A percentile compares a stretch with the other conserved stretches of the same genome.
Conservation (phyloP, 2,329 filamentous ascomycete species). For the Fusarium sp. region DNA sequence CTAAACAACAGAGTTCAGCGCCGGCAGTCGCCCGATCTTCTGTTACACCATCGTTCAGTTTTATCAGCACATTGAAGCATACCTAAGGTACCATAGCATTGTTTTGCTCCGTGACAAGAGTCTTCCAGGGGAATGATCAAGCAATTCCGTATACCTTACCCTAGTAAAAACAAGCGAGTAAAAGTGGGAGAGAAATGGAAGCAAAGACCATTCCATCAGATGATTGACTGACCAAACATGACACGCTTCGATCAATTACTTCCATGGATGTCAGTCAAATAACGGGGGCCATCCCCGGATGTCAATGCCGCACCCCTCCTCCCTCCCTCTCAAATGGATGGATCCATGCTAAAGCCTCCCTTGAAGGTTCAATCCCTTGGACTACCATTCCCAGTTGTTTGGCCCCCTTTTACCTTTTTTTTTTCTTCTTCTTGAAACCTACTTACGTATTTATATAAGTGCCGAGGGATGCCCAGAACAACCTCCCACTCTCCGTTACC, state of each 20-base stretch:
- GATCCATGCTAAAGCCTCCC: constrained; percentile 21
- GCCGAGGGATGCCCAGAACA: constrained; percentile 21
- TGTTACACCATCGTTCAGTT: constrained; percentile 5
- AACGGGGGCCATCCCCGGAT: constrained; percentile 37
- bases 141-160: neutral
- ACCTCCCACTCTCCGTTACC: constrained; percentile 9
- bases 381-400: constrained; percentile 23
- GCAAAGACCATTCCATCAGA: constrained; percentile 34
- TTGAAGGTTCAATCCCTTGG: constrained; percentile 30
- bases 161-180: neutral
- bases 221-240: constrained; percentile 32
- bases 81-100: neutral
- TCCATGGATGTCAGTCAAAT: constrained; percentile 22
- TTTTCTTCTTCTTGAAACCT: constrained; percentile 2
- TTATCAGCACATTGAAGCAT: neutral
- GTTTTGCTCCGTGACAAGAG: neutral
- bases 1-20: constrained; percentile 46
- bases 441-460: constrained; percentile 35
- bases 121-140: constrained; percentile 14
- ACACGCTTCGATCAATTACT: constrained; percentile 18
- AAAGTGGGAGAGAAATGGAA: constrained; percentile 8
- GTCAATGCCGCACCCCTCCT: constrained; percentile 45
- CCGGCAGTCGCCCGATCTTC: constrained; percentile 31
- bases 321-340: constrained; percentile 2
- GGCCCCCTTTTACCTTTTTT: constrained; percentile 34